A percentile compares a stretch with the other conserved stretches of the same genome.
Conservation (phyloP, 1,284 basidiomycete genomes). For the Fomitiporia mediterranea region DNA sequence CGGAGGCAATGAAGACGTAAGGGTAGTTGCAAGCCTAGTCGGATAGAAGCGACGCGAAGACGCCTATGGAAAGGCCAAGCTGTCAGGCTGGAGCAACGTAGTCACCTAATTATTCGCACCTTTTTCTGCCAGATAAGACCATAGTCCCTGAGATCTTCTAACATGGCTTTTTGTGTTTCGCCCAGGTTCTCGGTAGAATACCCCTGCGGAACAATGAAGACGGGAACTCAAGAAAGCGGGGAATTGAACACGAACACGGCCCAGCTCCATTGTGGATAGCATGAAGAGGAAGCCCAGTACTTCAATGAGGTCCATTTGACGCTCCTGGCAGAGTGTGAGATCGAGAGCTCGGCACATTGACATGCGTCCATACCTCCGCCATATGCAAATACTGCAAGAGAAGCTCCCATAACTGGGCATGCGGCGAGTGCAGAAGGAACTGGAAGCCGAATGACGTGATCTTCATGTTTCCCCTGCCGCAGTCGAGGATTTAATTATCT, state of each 20-base stretch:
- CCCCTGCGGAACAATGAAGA: conserved; percentile 50
- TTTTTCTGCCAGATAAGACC: conserved; percentile 86
- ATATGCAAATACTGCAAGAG: conserved; percentile 85
- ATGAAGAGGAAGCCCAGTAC: conserved; percentile 94
- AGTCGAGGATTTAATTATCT: conserved; percentile 15
- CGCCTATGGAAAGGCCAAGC: conserved; percentile 38
- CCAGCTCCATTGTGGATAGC: conserved; percentile 90
- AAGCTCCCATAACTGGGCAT: conserved; percentile 96
- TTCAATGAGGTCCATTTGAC: conserved; percentile 89
- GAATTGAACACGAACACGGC: conserved; percentile 49
- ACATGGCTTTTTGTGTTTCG: conserved; percentile 78
- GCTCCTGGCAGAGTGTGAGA: conserved; percentile 46
- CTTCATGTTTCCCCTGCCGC: conserved; percentile 53
- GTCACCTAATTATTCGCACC: conserved; percentile 34
- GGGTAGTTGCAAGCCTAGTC: conserved; percentile 92
- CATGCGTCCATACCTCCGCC: conserved; percentile 55
- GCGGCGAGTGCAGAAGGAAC: conserved; percentile 94
- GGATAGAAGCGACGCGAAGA: conserved; percentile 83
- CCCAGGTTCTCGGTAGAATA: conserved; percentile 86
- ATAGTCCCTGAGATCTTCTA: conserved; percentile 91
- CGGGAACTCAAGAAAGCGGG: conserved; percentile 10
- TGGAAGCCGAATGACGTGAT: conserved; percentile 98
- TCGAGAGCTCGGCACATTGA: conserved; percentile 11
- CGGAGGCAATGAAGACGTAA: conserved; percentile 79
- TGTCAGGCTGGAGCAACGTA: conserved; percentile 15